phyloP scores from a whole-genome alignment of 768 basidiomycete species.

The Fomitopsis serialis region DNA sequence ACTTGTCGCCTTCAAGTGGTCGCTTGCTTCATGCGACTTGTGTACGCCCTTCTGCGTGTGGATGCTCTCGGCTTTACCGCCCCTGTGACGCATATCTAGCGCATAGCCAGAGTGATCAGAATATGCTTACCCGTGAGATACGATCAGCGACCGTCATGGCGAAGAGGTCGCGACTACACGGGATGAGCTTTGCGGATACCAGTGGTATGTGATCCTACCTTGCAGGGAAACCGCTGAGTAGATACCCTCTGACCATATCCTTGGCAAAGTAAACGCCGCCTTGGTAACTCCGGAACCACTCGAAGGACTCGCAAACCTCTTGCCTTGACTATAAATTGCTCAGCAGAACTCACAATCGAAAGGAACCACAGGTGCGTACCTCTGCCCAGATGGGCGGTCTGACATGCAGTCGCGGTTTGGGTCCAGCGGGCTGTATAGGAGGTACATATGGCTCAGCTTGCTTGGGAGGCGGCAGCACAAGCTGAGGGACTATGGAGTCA shows the following conservation, averaged over 20 bases:
- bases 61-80: conserved; percentile 62
- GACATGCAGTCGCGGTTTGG: conserved; percentile 11
- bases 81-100: conserved; percentile 31
- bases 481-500: too few relatives aligned
- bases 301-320: conserved; percentile 77
- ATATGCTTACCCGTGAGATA: conserved; percentile 72
- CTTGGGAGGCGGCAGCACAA: background rate
- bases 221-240: conserved; percentile 67
- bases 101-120: background rate
- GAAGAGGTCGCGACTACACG: conserved; percentile 63
- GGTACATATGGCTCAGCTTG: background rate
- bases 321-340: conserved; percentile 56
- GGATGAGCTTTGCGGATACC: conserved; percentile 1
- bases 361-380: conserved; percentile 23
- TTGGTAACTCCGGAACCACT: conserved; percentile 74
- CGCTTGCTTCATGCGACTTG: conserved; percentile 42
- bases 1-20: conserved; percentile 69
- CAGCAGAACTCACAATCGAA: background rate
- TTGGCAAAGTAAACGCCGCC: conserved; percentile 68
- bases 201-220: conserved; percentile 34
- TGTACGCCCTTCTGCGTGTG: conserved; percentile 36
- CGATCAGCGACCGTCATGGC: conserved; percentile 64
- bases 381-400: conserved; percentile 41
- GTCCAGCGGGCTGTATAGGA: background rate
- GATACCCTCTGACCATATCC: conserved; percentile 66